Evolutionary conservation across 1,284 basidiomycete species (phyloP).

Genomic region (Marasmius fiardii): DNA sequence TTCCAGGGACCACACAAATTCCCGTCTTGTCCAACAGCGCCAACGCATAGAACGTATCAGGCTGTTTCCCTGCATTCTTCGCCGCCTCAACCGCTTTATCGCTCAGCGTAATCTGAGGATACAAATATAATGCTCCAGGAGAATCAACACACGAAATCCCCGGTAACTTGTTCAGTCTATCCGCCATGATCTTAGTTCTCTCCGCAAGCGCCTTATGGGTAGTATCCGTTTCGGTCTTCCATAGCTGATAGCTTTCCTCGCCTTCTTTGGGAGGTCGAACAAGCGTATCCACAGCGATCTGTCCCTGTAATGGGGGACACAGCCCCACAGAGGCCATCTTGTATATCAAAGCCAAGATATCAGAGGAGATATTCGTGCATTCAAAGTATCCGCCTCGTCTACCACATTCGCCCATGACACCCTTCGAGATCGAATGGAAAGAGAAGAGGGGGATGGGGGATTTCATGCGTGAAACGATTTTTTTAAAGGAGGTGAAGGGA

Average conservation of each 20-base stretch:
- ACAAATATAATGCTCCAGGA: slow-evolving; percentile 88
- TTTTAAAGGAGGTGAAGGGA: slow-evolving; percentile 92
- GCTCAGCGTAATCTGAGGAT: slow-evolving; percentile 74
- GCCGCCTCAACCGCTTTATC: slow-evolving; percentile 74
- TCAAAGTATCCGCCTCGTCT: slow-evolving; percentile 94
- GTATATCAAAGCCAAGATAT: slow-evolving; percentile 84
- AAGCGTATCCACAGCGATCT: slow-evolving; percentile 90
- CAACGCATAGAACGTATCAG: slow-evolving; percentile 87
- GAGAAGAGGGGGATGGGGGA: slow-evolving; percentile 79
- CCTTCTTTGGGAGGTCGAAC: slow-evolving; percentile 81
- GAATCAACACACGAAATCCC: slow-evolving; percentile 87
- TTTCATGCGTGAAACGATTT: slow-evolving; percentile 64
- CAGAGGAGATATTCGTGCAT: slow-evolving; percentile 72
- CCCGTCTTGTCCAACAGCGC: slow-evolving; percentile 85
- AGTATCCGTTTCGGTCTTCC: slow-evolving; percentile 76
- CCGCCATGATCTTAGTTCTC: slow-evolving; percentile 73
- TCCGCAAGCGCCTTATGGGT: slow-evolving; percentile 74
- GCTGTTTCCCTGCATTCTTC: slow-evolving; percentile 65
- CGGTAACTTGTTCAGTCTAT: slow-evolving; percentile 71
- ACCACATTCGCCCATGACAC: slow-evolving; percentile 92
- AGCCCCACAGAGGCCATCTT: slow-evolving; percentile 91
- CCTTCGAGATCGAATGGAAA: slow-evolving; percentile 96
- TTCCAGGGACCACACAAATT: slow-evolving; percentile 90
- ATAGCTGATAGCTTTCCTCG: slow-evolving; percentile 72
- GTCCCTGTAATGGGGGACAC: slow-evolving; percentile 86